A percentile compares a stretch with the other conserved stretches of the same genome.
Conservation (phyloP, 305 asterid species). For the Rubia peregrina region DNA sequence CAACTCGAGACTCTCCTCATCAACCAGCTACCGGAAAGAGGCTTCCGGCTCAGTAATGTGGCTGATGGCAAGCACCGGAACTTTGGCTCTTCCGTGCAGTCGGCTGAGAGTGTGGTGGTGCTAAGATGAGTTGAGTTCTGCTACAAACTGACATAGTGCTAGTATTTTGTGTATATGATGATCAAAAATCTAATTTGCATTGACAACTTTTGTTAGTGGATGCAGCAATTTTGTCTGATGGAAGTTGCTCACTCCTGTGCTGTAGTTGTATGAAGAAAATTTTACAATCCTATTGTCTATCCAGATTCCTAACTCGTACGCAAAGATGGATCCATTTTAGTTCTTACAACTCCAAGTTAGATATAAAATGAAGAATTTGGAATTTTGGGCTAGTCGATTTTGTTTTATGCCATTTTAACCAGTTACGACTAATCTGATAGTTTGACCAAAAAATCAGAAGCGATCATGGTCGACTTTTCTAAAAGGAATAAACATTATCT, state of each 20-base stretch:
- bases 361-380: too few relatives aligned
- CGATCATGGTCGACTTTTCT: too few relatives aligned
- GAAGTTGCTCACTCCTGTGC: constrained; percentile 31
- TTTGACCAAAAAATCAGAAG: too few relatives aligned
- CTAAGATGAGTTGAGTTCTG: constrained; percentile 33
- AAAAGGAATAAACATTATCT: too few relatives aligned
- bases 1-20: constrained; percentile 87
- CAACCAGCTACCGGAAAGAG: constrained; percentile 69
- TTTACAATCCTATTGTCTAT: not conserved
- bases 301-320: too few relatives aligned
- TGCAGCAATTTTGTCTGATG: constrained; percentile 47
- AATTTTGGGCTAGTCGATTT: too few relatives aligned
- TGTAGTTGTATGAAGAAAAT: not conserved
- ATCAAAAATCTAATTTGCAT: not conserved
- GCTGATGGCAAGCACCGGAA: constrained; percentile 94
- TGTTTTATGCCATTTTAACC: too few relatives aligned
- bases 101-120: constrained; percentile 36
- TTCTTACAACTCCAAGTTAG: too few relatives aligned
- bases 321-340: too few relatives aligned
- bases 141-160: not conserved
- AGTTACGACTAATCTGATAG: too few relatives aligned
- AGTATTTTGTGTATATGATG: constrained; percentile 19
- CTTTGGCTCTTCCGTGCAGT: constrained; percentile 57
- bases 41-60: constrained; percentile 60
- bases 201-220: constrained; percentile 18